phyloP scores from a whole-genome alignment of 805 yeast genomes.

The Kluyveromyces aestuarii region DNA sequence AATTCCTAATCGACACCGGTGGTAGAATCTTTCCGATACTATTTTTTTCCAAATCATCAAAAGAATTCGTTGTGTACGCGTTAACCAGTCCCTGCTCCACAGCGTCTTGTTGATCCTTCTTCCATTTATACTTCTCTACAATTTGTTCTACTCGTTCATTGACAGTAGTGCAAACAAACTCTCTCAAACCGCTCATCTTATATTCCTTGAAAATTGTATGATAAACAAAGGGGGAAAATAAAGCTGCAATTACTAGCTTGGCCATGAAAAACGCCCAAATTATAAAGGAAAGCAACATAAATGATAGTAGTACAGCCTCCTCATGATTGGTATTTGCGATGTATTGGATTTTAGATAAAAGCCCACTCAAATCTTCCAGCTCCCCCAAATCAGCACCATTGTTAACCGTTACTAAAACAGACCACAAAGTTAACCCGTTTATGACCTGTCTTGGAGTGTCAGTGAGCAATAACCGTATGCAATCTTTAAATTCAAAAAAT shows the following conservation, averaged over 20 bases:
- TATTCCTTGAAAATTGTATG: constrained; percentile 33
- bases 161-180: constrained; percentile 52
- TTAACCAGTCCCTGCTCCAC: constrained; percentile 2
- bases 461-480: constrained; percentile 55
- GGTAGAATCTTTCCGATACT: constrained; percentile 1
- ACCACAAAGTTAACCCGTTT: constrained; percentile 63
- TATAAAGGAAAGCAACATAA: constrained; percentile 66
- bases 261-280: constrained; percentile 65
- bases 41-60: neutral
- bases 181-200: constrained; percentile 39
- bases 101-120: constrained; percentile 4
- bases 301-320: constrained; percentile 63
- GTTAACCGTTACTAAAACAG: constrained; percentile 33
- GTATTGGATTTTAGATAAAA: constrained; percentile 38
- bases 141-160: constrained; percentile 47
- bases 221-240: constrained; percentile 43
- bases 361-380: constrained; percentile 18
- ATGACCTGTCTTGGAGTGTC: constrained; percentile 85
- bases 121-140: constrained; percentile 15
- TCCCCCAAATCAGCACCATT: constrained; percentile 26
- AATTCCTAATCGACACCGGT: neutral
- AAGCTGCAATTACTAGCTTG: constrained; percentile 44
- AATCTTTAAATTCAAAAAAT: constrained; percentile 56
- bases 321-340: constrained; percentile 54
- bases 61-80: constrained; percentile 2